Percentiles rank a stretch among this genome's conserved stretches.
Evolutionary conservation across 179 eudicot genomes (phyloP).

Genomic region (Corrigiola litoralis): DNA sequence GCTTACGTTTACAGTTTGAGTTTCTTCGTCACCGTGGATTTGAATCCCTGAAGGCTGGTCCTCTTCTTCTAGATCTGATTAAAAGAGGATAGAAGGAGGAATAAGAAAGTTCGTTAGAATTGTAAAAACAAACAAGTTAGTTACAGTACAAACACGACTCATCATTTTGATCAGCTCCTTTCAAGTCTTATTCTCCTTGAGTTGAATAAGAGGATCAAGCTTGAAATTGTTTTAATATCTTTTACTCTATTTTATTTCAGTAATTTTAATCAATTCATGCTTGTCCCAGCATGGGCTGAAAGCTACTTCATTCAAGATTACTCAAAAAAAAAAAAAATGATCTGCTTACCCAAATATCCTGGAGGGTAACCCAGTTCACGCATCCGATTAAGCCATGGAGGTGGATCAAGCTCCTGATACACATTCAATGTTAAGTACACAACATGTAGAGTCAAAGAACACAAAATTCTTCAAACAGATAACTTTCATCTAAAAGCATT

Average conservation of each 20-base stretch:
- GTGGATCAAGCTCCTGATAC: slow-evolving; percentile 87
- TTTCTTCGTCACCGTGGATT: slow-evolving; percentile 59
- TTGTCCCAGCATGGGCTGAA: neutral
- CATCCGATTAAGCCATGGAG: slow-evolving; percentile 98
- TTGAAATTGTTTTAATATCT: too few relatives aligned
- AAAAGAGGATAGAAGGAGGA: neutral
- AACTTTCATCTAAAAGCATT: neutral
- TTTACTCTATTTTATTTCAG: too few relatives aligned
- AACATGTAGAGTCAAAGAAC: neutral
- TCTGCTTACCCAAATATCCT: slow-evolving; percentile 73
- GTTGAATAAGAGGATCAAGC: too few relatives aligned
- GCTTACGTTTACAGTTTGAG: slow-evolving; percentile 27
- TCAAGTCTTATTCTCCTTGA: too few relatives aligned
- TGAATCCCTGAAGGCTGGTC: slow-evolving; percentile 82
- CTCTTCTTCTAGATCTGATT: slow-evolving; percentile 57
- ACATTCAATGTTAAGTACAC: neutral
- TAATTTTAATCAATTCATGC: neutral
- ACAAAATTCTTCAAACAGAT: neutral
- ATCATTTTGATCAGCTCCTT: too few relatives aligned
- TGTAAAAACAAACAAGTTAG: neutral
- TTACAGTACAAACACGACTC: too few relatives aligned
- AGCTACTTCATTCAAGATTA: neutral
- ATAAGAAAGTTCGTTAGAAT: neutral
- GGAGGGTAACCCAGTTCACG: slow-evolving; percentile 95
- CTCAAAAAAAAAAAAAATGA: neutral